Evolutionary conservation across 306 rosid species (phyloP), one percentile per base, ranked within the genome.

Genomic region (Dryas drummondii): DNA sequence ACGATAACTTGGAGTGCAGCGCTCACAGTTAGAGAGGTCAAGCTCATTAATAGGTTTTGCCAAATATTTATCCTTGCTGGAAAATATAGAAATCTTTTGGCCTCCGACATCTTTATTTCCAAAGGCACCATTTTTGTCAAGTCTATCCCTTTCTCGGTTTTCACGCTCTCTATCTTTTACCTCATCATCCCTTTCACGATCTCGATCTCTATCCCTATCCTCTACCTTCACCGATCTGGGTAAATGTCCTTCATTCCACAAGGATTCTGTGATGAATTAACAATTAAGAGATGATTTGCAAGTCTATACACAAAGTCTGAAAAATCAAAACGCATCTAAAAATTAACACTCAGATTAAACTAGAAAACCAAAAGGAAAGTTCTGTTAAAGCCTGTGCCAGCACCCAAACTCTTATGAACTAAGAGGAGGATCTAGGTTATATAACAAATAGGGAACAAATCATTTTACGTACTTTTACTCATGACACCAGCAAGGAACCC

Each of bases 401-500:
- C 16, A 64, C 50, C 44, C 55, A 6, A 48, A 82, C 70, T 74
- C 70, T 76, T 55, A 72, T n/a, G 75, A 66, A 72, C 62, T 66
- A 73, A 32, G 66, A 80, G 62, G 46, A 73, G 68, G 56, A 74
- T 72, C 70, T 47, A 68, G 63, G 64, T 59, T 12, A 61, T 40
- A 66, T 26, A 78, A 76, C 62, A 74, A 79, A 74, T 57, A 49
- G 66, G 79, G 85, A 44, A 76, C 76, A 79, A 76, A 51, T 64
- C 60, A 70, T 66, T 67, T 78, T 76, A 88, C 98, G 54, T 93
- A 93, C 97, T 94, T 85, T 87, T 96, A 85, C 89, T 92, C 96
- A 90, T 91, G 86, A 96, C 98, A 66, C 93, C 98, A 79, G 97
- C 96, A 82, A 91, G 97, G 88, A 91, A 88, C 84, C 96, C 99